Evolutionary conservation across 2,329 filamentous ascomycete species (phyloP).

Genomic region (Colletotrichum liriopes): DNA sequence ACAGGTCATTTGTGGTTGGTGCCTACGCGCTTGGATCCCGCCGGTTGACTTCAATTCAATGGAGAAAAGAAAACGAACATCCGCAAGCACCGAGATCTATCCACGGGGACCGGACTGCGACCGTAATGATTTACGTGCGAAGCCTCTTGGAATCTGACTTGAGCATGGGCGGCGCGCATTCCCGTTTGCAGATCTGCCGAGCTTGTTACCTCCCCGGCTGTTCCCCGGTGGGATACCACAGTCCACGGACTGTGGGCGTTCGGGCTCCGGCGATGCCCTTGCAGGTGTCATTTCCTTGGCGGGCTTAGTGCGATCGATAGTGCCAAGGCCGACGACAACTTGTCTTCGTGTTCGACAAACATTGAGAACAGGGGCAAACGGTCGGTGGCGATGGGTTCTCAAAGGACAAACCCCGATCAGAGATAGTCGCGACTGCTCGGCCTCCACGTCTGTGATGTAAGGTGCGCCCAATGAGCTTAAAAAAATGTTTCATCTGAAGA

Average conservation of each 20-base stretch:
- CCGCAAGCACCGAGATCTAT: too few species aligned
- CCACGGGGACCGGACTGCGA: too few species aligned
- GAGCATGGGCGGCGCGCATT: background rate
- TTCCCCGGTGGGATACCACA: background rate
- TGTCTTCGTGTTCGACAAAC: too few species aligned
- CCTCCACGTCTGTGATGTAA: conserved; percentile 2
- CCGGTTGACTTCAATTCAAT: too few species aligned
- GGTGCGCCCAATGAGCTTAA: conserved; percentile 4
- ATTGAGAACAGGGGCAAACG: background rate
- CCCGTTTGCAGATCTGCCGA: conserved; percentile 15
- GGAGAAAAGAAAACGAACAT: too few species aligned
- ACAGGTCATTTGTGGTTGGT: too few species aligned
- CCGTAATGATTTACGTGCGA: background rate
- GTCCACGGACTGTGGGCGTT: conserved; percentile 11
- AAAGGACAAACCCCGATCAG: background rate
- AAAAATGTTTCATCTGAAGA: conserved; percentile 32
- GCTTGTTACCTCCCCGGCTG: background rate
- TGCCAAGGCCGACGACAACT: background rate
- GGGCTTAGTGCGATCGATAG: conserved; percentile 1
- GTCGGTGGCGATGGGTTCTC: background rate
- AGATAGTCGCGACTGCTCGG: background rate
- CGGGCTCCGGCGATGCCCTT: conserved; percentile 7
- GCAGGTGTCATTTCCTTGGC: conserved; percentile 18
- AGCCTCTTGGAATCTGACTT: background rate
- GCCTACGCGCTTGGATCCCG: too few species aligned